Percentiles rank a stretch among this genome's conserved stretches.
These are phyloP conservation scores for Phallus indusiatus DNA, from an alignment of 768 basidiomycete species.

Conservation along the genomic window DNA sequence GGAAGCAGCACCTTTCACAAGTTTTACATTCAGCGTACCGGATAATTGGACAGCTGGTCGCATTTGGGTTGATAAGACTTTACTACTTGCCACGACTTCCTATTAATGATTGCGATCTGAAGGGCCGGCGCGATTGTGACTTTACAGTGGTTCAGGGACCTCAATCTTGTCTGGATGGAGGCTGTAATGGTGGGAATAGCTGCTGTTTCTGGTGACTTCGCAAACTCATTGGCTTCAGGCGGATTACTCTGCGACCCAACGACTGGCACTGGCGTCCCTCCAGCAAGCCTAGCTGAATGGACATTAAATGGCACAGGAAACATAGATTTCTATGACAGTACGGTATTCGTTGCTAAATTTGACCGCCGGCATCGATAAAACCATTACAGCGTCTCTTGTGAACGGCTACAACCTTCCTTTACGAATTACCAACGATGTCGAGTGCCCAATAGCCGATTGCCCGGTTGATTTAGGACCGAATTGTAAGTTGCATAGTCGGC, in stretches of 20 bases:
- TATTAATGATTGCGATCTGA: background rate
- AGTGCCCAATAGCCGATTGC: constrained; percentile 48
- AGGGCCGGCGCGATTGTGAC: constrained; percentile 52
- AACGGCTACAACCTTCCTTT: constrained; percentile 51
- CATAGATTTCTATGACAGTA: constrained; percentile 27
- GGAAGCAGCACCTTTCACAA: constrained; percentile 29
- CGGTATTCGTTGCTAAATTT: constrained; percentile 28
- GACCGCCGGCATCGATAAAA: background rate
- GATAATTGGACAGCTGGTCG: constrained; percentile 57
- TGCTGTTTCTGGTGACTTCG: background rate
- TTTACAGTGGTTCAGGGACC: constrained; percentile 42
- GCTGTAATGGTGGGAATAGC: constrained; percentile 40
- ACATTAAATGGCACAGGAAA: constrained; percentile 20
- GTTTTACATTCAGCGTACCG: constrained; percentile 43
- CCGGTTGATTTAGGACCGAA: constrained; percentile 51
- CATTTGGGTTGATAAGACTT: constrained; percentile 39
- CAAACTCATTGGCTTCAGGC: constrained; percentile 16
- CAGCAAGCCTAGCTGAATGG: constrained; percentile 26
- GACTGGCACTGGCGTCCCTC: constrained; percentile 36
- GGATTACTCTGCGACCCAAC: constrained; percentile 47
- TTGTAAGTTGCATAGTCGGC: constrained; percentile 29
- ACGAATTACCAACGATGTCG: constrained; percentile 44
- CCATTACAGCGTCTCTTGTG: constrained; percentile 46
- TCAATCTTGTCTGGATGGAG: constrained; percentile 53
- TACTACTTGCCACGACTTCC: background rate